Evolutionary conservation across 2,329 filamentous ascomycete species (phyloP).

Genomic region (Xylariaceae sp.): DNA sequence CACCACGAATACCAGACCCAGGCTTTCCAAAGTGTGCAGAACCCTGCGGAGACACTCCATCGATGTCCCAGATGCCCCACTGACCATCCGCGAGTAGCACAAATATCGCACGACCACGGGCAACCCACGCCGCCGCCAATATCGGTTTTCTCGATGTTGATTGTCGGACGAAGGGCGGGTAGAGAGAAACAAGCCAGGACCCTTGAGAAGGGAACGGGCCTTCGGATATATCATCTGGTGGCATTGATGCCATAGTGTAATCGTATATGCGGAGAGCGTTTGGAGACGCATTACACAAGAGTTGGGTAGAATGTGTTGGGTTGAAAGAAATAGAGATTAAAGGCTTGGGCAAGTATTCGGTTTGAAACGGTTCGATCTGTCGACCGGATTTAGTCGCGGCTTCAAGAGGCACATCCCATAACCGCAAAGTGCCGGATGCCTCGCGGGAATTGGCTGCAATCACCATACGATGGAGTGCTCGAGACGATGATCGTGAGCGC

Average conservation of each 20-base stretch:
- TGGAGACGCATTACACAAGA: constrained; percentile 61
- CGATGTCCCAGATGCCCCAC: constrained; percentile 72
- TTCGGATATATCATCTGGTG: constrained; percentile 56
- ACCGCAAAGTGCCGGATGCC: constrained; percentile 61
- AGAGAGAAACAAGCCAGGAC: constrained; percentile 69
- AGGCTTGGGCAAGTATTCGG: constrained; percentile 61
- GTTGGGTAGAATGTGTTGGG: constrained; percentile 61
- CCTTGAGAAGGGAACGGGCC: constrained; percentile 62
- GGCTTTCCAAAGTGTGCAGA: constrained; percentile 56
- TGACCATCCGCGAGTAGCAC: constrained; percentile 66
- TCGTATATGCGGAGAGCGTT: constrained; percentile 68
- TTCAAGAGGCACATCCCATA: constrained; percentile 64
- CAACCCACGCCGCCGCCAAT: constrained; percentile 67
- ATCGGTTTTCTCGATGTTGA: constrained; percentile 62
- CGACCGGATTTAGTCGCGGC: constrained; percentile 43
- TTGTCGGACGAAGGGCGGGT: constrained; percentile 60
- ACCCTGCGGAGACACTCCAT: constrained; percentile 58
- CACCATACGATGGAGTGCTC: constrained; percentile 51
- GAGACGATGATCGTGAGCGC: constrained; percentile 40
- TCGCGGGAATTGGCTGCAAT: constrained; percentile 66
- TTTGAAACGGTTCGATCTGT: constrained; percentile 61
- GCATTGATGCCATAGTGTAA: constrained; percentile 59
- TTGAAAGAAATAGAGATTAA: constrained; percentile 66
- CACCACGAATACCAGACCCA: constrained; percentile 59
- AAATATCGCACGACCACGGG: constrained; percentile 64